A percentile compares a stretch with the other conserved stretches of the same genome.
Conservation (phyloP, 257 asterid species). For the Buddleja alternifolia region DNA sequence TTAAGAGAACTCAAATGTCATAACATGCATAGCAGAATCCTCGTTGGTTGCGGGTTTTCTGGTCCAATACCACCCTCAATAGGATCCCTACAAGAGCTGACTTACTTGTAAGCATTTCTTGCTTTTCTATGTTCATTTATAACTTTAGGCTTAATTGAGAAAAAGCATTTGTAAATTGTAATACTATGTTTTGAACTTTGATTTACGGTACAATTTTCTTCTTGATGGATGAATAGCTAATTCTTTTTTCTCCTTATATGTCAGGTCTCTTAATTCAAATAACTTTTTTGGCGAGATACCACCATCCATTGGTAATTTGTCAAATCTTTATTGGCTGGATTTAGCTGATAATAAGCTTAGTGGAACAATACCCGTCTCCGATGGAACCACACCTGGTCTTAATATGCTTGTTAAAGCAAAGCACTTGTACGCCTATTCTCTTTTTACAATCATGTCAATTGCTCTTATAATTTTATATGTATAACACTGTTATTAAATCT, state of each 20-base stretch:
- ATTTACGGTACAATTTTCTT: background rate
- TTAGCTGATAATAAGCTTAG: conserved; percentile 78
- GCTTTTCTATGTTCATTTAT: background rate
- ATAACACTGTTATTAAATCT: background rate
- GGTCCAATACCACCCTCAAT: conserved; percentile 73
- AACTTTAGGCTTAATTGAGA: background rate
- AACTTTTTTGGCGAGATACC: conserved; percentile 76
- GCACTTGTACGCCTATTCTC: conserved; percentile 68
- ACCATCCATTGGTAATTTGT: conserved; percentile 58
- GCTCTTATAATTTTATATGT: background rate
- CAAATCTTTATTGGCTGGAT: conserved; percentile 76
- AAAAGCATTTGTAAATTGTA: background rate
- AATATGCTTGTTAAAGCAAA: conserved; percentile 71
- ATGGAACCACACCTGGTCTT: conserved; percentile 71
- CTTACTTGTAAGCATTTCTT: conserved; percentile 61
- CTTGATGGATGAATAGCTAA: background rate
- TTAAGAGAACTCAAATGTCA: conserved; percentile 10
- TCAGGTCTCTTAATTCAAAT: conserved; percentile 78
- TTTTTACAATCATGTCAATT: background rate
- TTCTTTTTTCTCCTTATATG: background rate
- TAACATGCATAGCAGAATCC: conserved; percentile 53
- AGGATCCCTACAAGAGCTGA: conserved; percentile 65
- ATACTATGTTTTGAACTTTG: conserved; percentile 1
- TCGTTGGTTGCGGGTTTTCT: conserved; percentile 78
- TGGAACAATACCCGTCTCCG: conserved; percentile 83